Base-by-base conservation (phyloP, 495 filamentous ascomycete genomes). In the Choiromyces venosus region DNA sequence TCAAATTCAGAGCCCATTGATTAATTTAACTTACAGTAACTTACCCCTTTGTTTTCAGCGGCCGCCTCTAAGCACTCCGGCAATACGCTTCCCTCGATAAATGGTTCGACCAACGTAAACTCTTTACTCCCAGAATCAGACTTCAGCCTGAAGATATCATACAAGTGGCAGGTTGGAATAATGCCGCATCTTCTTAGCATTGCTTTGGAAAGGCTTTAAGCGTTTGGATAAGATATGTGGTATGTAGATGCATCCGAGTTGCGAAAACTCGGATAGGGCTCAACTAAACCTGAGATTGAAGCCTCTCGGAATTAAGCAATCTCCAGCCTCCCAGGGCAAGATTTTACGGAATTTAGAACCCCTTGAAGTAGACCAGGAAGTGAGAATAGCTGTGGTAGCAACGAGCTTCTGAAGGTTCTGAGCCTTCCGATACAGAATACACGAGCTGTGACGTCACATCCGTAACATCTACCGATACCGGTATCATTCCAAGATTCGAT, bases 381-480 rank as follows among this genome's bases (percentile, higher is more conserved):
- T 14, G 9, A 61, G 44, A 9, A 52, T 52, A 12, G 9, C 44
- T 25, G 7, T 21, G 6, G 7, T 16, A 16, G 10, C 25, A 61
- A 61, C 25, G 25, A 61, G 4, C 12, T 33, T 61, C 52, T 61
- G 12, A 10, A 1, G 52, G n/a, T n/a, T n/a, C n/a, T n/a, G n/a
- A n/a, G n/a, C n/a, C n/a, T 33, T 61, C 52, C 5, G 25, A 61
- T 33, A n/a, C n/a, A n/a, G n/a, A 33, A 61, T 1, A 61, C 25
- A 61, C 3, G 10, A 61, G 65, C 19, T 38, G 67, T 73, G 67
- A 73, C 71, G 71, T 73, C 71, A 73, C 46, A 70, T 21, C 46
- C 16, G 42, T 19, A 39, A 8, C 21, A 37, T 67, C 64, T 29
- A 37, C 21, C 21, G 10, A 14, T 68, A 37, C 65, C 65, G 25